Evolutionary conservation across 2,329 filamentous ascomycete genomes (phyloP), one percentile per base, ranked within the genome.

Genomic region (Dothistroma septosporum): DNA sequence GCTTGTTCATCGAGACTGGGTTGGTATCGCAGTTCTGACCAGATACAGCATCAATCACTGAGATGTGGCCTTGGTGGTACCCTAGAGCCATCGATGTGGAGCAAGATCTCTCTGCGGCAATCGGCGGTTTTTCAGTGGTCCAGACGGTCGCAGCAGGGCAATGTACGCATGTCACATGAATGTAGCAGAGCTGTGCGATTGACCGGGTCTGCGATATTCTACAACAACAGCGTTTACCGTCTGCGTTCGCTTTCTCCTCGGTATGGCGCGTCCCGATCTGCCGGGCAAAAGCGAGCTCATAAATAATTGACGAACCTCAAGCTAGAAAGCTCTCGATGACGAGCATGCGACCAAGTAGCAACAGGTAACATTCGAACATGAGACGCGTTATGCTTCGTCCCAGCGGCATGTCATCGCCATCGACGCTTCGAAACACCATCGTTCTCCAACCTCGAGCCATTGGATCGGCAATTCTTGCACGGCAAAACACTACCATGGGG

Each of bases 401-500:
- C 47, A 50, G 44, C 47, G 10, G 47, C 12, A 21, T 50, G 7
- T 11, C 35, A 50, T 33, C 32, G 55, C 32, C 55, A 32, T 19
- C 12, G 21, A 32, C 0, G 54, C 11, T 19, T 28, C 28, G 12
- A n/a, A 12, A 31, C 28, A 21, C 19, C 28, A 4, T 22, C 16
- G 28, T 9, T 24, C 2, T 7, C 24, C 41, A 9, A 19, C 16
- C 22, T 48, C 24, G 12, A 37, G n/a, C 0, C 16, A 14, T 21
- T 46, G 21, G 19, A 12, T 37, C 6, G 1, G 35, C 11, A 5
- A 49, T 28, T 19, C 14, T 19, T 35, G 21, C 37, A n/a, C 52
- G 8, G 47, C 52, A 50, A 4, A 31, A 57, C 16, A 16, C 11
- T 12, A 21, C 41, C 12, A 66, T 66, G 64, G 64, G 49, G n/a